Evolutionary conservation across 257 asterid genomes (phyloP), one percentile per base, ranked within the genome.

Genomic region (Solanum chiquidenum): DNA sequence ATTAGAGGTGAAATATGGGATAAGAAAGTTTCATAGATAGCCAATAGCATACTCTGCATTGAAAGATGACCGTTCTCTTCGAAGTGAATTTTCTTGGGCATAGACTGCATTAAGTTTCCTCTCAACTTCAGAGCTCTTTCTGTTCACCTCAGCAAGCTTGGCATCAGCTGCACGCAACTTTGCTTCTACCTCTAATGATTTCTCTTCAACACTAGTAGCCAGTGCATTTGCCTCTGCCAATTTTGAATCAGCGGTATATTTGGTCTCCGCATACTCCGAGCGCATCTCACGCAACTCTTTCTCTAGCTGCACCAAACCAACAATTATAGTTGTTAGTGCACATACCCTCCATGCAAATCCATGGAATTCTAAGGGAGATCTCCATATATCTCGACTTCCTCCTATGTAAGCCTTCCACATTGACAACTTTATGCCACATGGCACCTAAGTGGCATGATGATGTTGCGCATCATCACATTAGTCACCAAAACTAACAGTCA

Each of bases 161-260:
- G 98, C 95, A 87, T 96, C 99, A 84, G 95, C 98, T 40, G 98
- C 95, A 87, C 88, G 95, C 89, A 94, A 80, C 90, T 95, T 94
- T 35, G 97, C 95, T 91, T 97, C 99, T 42, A 96, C 94, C 95
- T 94, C 98, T 94, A 96, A 88, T 29, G 98, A 96, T 90, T 94
- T 94, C 89, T 91, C 98, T 90, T 94, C 98, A 88, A 95, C 90
- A 68, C 95, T 94, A 77, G 95, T 89, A 69, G 94, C 94, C 83
- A 97, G 88, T 68, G 98, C 95, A 91, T 93, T 91, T 84, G 99
- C 98, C 92, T 92, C 94, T 0, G 92, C 88, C 83, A 91, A 87
- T 86, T 92, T 92, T 68, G 98, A 93, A 90, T 97, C 99, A 87
- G 99, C 98, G 66, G 95, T 94, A 87, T 95, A 95, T 92, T 95